Evolutionary conservation across 805 yeast genomes (phyloP), one percentile per base, ranked within the genome.

Genomic region (Ogataea degrootiae): DNA sequence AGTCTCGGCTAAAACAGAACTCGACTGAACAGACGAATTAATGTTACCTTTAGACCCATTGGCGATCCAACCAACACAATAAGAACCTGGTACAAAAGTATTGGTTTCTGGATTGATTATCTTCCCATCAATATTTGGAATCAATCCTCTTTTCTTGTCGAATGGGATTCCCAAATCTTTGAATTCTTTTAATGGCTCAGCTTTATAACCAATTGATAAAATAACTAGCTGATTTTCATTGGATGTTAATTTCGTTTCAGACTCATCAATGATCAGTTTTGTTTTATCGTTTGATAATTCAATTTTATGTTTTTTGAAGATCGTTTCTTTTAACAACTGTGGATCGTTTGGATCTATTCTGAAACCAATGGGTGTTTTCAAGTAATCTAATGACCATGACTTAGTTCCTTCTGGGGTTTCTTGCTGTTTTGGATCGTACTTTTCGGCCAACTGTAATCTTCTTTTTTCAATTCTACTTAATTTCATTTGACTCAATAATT

Each of bases 21-120:
- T 80, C 49, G 86, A 90, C 75, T 84, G 77, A 85, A 92, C 87
- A 0, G 98, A 89, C 14, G 87, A 76, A 16, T 96, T 95, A 54
- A 94, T 94, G 4, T 89, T 95, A 1, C 99, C 99, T 29, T 77
- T 76, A 7, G 96, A 86, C 1, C 96, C 96, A 44, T 78, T 82
- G 47, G 85, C 80, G 41, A 90, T 83, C 99, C 99, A 94, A 0
- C 99, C 99, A 8, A 90, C 72, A 2, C 87, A 82, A 57, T 90
- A 92, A 49, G 88, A 68, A 0, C 88, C 85, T 2, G 59, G 60
- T 40, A 53, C 33, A 7, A 45, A 49, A 3, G 62, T 55, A 39
- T 57, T 61, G n/a, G 47, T 48, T 1, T 54, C 48, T 9, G 12
- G 26, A 34, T 62, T 55, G 9, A 71, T 47, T 0, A 76, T 75